Evolutionary conservation across 768 basidiomycete species (phyloP), one percentile per base, ranked within the genome.

Genomic region (Naematelia encephala): DNA sequence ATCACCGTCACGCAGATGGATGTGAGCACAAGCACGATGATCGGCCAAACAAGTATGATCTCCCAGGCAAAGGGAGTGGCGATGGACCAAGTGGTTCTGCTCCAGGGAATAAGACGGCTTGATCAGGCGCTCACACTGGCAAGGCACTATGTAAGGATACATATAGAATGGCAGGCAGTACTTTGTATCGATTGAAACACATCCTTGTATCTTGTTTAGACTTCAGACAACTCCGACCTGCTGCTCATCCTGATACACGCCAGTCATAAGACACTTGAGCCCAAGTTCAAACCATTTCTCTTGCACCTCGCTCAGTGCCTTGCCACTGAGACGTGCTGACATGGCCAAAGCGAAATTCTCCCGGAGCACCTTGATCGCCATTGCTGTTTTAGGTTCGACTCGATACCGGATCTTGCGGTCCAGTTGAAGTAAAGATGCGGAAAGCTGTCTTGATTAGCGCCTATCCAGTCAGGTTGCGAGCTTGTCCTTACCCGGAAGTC

Each of bases 361-460:
- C 22, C 92, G 86, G 29, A 98, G 80, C 56, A 83, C 74, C 74
- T 93, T 92, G 66, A 97, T 80, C 3, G 91, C 91, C 47, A 91
- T 72, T 57, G 84, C 85, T 0, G 86, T 79, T 78, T 87, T 91
- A 0, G 90, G 84, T 0, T 84, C 65, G 13, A 89, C 74, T 34
- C 81, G 82, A 74, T 87, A 89, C 65, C 82, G 85, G 77, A 92
- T 82, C 79, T 91, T 96, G 55, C 90, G 86, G 77, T 98, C 94
- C 58, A 97, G 81, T 51, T 84, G 81, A 10, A 84, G 81, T n/a
- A 83, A 82, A 54, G 87, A 81, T 0, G 92, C 86, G 34, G 84
- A 78, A 25, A 88, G 80, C 93, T 97, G 64, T 22, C 50, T 51
- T 23, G 5, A 27, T 26, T 5, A 51, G 27, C 27, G 26, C 27